These are phyloP conservation scores for Ascochyta pisi DNA, from an alignment of 2,329 filamentous ascomycete species.

Conservation along the genomic window DNA sequence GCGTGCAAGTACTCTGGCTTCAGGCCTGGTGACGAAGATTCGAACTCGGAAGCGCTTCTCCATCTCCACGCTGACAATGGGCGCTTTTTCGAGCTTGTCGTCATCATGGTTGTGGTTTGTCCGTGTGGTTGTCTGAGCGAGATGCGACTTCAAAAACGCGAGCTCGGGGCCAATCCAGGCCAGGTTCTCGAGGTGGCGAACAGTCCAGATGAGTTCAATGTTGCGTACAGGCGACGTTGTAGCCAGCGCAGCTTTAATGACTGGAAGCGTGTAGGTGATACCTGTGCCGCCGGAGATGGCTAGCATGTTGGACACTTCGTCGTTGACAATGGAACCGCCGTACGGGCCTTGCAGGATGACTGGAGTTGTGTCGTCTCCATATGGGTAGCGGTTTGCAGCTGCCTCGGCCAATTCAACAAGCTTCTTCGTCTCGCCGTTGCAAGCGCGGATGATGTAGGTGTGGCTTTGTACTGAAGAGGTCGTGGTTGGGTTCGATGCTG, in stretches of 20 bases:
- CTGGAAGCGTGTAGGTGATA: conserved; percentile 37
- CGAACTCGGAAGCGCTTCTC: conserved; percentile 22
- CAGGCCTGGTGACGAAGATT: conserved; percentile 25
- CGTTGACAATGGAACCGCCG: conserved; percentile 23
- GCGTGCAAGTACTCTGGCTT: background rate
- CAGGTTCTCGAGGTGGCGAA: conserved; percentile 32
- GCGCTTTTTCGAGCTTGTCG: background rate
- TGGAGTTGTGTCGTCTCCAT: conserved; percentile 9
- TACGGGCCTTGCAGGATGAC: conserved; percentile 39
- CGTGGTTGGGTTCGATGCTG: conserved; percentile 13
- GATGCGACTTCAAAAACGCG: conserved; percentile 21
- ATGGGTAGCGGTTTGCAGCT: conserved; percentile 11
- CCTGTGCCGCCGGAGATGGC: conserved; percentile 41
- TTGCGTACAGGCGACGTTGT: conserved; percentile 10
- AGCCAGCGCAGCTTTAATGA: conserved; percentile 24
- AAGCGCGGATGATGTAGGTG: conserved; percentile 40
- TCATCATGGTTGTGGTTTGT: background rate
- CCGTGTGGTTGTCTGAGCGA: conserved; percentile 1
- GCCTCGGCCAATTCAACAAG: conserved; percentile 30
- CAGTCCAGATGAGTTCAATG: conserved; percentile 34
- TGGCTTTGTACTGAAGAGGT: conserved; percentile 21
- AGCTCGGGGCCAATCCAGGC: conserved; percentile 32
- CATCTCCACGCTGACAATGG: background rate
- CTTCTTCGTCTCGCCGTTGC: conserved; percentile 37
- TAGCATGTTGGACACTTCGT: conserved; percentile 31